Evolutionary conservation across 2,329 filamentous ascomycete genomes (phyloP).

Genomic region (Epichloe uncinata): DNA sequence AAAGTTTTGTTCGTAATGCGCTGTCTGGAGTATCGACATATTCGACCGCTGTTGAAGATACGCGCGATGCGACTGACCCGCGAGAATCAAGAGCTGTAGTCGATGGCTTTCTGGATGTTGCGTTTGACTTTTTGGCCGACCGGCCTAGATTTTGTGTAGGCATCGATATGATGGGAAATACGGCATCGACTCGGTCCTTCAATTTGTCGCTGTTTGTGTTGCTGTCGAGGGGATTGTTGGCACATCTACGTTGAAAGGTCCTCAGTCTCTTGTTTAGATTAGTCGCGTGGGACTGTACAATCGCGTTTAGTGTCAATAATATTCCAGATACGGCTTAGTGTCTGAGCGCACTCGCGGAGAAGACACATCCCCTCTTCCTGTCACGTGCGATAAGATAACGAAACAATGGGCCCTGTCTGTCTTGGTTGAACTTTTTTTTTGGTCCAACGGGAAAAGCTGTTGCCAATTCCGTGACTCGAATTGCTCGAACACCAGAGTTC

Average conservation of each 20-base stretch:
- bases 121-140: constrained; percentile 31
- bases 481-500: neutral
- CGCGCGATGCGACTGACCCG: constrained; percentile 32
- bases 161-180: constrained; percentile 23
- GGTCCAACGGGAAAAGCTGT: neutral
- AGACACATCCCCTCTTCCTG: constrained; percentile 7
- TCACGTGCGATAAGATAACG: constrained; percentile 23
- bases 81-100: constrained; percentile 25
- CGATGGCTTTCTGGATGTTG: constrained; percentile 27
- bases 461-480: neutral
- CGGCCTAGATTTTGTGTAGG: constrained; percentile 34
- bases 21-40: constrained; percentile 61
- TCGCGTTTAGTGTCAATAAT: constrained; percentile 19
- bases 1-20: constrained; percentile 60
- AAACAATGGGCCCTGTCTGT: neutral
- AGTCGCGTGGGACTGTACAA: constrained; percentile 12
- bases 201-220: neutral
- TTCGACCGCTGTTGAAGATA: constrained; percentile 50
- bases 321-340: constrained; percentile 18
- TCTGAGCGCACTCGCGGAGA: neutral
- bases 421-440: neutral
- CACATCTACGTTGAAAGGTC: neutral
- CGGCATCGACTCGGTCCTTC: neutral
- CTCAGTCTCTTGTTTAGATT: constrained; percentile 14
- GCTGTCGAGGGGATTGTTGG: neutral